phyloP scores from a whole-genome alignment of 2,329 filamentous ascomycete genomes.

The Paracoccidioides brasiliensis region DNA sequence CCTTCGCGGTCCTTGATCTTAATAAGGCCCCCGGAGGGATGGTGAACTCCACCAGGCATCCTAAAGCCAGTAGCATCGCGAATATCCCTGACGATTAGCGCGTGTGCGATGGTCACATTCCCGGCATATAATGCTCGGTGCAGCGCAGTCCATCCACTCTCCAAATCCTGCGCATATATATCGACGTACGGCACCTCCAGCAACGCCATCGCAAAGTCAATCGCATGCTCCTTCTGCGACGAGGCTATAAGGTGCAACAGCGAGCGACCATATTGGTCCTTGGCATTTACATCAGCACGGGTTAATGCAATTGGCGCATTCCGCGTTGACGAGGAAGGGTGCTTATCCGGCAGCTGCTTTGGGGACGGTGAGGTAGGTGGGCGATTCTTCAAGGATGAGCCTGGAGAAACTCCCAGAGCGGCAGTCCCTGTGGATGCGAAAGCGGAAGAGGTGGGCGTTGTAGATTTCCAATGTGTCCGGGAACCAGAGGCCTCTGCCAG shows the following conservation, averaged over 20 bases:
- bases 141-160: slow-evolving; percentile 92
- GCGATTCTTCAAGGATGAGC: slow-evolving; percentile 35
- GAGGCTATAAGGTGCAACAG: slow-evolving; percentile 74
- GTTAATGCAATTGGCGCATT: slow-evolving; percentile 28
- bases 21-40: slow-evolving; percentile 61
- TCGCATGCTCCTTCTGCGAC: slow-evolving; percentile 54
- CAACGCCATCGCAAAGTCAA: slow-evolving; percentile 63
- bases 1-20: slow-evolving; percentile 95
- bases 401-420: slow-evolving; percentile 20
- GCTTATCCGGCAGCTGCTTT: slow-evolving; percentile 31
- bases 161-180: slow-evolving; percentile 71
- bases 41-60: slow-evolving; percentile 39
- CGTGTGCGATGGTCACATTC: slow-evolving; percentile 72
- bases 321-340: slow-evolving; percentile 10
- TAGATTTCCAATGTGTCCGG: slow-evolving; percentile 18
- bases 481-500: slow-evolving; percentile 54
- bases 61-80: slow-evolving; percentile 52
- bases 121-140: slow-evolving; percentile 84
- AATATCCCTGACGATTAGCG: slow-evolving; percentile 67
- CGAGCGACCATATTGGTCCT: slow-evolving; percentile 69
- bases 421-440: slow-evolving; percentile 14
- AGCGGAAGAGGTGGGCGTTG: slow-evolving; percentile 13
- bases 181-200: slow-evolving; percentile 74
- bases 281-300: slow-evolving; percentile 65
- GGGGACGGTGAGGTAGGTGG: slow-evolving; percentile 35